Evolutionary conservation across 768 basidiomycete species (phyloP).

Genomic region (Paxillus involutus): DNA sequence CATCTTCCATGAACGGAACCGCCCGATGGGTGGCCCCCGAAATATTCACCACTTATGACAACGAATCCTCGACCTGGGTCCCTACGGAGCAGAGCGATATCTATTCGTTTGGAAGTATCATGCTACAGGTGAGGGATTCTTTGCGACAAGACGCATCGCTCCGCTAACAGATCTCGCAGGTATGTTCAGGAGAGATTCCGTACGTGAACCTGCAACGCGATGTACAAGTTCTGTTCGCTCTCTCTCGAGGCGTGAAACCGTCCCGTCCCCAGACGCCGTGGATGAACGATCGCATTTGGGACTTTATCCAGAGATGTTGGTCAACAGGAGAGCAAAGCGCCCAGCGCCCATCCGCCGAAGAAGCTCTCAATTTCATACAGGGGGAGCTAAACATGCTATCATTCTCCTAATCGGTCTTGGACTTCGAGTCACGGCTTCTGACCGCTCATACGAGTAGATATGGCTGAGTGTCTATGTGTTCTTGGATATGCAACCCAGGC

Average conservation of each 20-base stretch:
- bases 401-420: no score
- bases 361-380: background rate
- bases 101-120: conserved; percentile 29
- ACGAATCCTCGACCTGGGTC: background rate
- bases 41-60: conserved; percentile 31
- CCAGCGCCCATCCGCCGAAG: background rate
- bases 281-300: conserved; percentile 3
- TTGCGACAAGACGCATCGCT: conserved; percentile 6
- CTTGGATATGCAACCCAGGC: no score
- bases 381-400: background rate
- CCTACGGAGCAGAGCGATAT: conserved; percentile 2
- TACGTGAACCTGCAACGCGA: conserved; percentile 10
- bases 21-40: conserved; percentile 46
- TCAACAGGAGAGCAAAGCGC: background rate
- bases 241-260: conserved; percentile 2
- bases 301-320: conserved; percentile 9
- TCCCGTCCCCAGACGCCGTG: background rate
- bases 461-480: no score
- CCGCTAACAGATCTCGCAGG: background rate
- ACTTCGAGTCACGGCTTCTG: no score
- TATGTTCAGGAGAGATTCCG: conserved; percentile 8
- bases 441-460: no score
- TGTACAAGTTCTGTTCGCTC: conserved; percentile 6
- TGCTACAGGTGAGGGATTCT: conserved; percentile 10
- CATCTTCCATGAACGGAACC: conserved; percentile 22